Conservation (phyloP, 2,329 filamentous ascomycete genomes). For the Amauroascus niger region DNA sequence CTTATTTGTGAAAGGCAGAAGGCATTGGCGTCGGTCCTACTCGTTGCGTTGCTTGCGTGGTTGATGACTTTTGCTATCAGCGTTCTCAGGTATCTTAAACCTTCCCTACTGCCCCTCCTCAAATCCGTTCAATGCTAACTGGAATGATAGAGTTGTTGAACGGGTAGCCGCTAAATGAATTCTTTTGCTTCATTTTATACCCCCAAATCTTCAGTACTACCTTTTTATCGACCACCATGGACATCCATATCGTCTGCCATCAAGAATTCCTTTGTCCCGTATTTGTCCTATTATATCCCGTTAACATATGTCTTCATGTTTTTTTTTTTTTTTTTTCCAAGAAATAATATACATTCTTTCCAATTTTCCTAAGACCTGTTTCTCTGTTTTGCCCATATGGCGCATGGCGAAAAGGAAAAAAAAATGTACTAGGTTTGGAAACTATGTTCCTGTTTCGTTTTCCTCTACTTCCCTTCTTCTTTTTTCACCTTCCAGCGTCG, state of each 20-base stretch:
- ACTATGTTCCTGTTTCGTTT: too few species aligned
- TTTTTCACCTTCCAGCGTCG: neutral
- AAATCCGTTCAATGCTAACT: conserved; percentile 4
- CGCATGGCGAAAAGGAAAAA: conserved; percentile 2
- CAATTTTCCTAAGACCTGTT: too few species aligned
- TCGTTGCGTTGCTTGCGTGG: conserved; percentile 82
- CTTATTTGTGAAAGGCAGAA: conserved; percentile 55
- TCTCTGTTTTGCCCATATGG: neutral
- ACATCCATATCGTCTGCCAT: neutral
- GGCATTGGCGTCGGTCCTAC: conserved; percentile 65
- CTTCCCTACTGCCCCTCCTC: neutral
- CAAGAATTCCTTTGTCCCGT: neutral
- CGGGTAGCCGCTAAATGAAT: conserved; percentile 15
- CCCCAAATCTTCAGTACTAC: neutral
- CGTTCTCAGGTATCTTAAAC: conserved; percentile 17
- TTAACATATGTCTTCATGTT: neutral
- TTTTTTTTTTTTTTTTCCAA: neutral
- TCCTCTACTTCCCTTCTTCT: too few species aligned
- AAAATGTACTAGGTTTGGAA: neutral
- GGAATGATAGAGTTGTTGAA: conserved; percentile 16
- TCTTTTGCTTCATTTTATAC: neutral
- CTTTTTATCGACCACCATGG: neutral
- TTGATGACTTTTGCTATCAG: conserved; percentile 76
- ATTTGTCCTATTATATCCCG: neutral
- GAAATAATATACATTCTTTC: too few species aligned